These are phyloP conservation scores for Coemansia sp. DNA, from an alignment of 192 early-diverging fungal species.

Conservation along the genomic window DNA sequence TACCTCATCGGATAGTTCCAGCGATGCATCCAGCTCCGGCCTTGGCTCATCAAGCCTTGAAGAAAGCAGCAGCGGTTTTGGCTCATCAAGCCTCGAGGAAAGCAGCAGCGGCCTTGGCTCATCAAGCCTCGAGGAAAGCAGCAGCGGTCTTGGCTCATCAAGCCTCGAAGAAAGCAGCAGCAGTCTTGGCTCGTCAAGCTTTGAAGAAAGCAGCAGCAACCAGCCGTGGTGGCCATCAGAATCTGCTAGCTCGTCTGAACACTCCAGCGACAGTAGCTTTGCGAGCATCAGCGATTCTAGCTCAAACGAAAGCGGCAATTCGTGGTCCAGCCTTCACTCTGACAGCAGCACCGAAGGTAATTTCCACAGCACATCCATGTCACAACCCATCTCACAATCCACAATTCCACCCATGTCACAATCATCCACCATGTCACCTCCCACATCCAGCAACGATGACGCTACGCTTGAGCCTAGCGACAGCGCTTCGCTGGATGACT, in stretches of 20 bases:
- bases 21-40: background rate
- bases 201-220: background rate
- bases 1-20: conserved; percentile 2
- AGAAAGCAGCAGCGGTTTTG: background rate
- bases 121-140: background rate
- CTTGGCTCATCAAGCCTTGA: background rate
- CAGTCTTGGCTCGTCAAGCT: background rate
- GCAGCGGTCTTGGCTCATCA: too few relatives aligned
- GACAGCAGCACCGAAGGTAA: conserved; percentile 15
- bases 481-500: background rate
- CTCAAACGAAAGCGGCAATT: background rate
- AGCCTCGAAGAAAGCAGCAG: background rate
- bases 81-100: background rate
- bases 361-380: conserved; percentile 9
- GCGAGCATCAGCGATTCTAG: background rate
- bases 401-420: too few relatives aligned
- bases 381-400: background rate
- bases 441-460: too few relatives aligned
- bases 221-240: background rate
- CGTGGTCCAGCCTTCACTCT: too few relatives aligned
- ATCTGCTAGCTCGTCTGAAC: background rate
- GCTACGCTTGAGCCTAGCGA: too few relatives aligned
- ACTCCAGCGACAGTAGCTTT: background rate
- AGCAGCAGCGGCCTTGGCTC: background rate
- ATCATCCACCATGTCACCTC: too few relatives aligned